phyloP scores from a whole-genome alignment of 345 rosid genomes.

The Lagerstroemia speciosa region DNA sequence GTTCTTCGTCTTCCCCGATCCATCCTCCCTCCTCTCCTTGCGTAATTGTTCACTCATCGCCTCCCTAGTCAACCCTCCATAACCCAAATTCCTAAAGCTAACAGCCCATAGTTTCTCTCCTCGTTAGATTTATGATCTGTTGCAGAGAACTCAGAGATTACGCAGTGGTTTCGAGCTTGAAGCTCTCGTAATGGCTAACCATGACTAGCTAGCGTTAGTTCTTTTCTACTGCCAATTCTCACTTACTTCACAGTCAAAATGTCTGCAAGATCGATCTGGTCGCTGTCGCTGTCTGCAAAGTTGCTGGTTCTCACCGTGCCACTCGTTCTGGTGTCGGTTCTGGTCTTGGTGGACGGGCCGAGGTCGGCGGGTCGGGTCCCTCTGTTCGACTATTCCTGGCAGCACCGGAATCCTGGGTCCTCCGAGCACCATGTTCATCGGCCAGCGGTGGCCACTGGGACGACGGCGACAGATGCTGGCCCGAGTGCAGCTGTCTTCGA shows the following conservation, averaged over 20 bases:
- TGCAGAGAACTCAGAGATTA: too few species aligned
- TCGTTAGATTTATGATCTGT: too few species aligned
- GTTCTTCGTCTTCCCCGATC: background rate
- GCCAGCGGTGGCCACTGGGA: background rate
- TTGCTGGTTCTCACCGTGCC: slow-evolving; percentile 39
- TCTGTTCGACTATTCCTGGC: slow-evolving; percentile 6
- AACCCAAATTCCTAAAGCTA: too few species aligned
- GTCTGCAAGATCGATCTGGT: background rate
- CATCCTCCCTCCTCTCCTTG: background rate
- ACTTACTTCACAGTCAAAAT: background rate
- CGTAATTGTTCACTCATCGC: too few species aligned
- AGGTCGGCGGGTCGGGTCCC: slow-evolving; percentile 8
- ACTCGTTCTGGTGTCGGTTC: slow-evolving; percentile 27
- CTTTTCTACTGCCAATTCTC: too few species aligned
- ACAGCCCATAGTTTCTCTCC: too few species aligned
- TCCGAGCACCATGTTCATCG: background rate
- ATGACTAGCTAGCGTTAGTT: too few species aligned
- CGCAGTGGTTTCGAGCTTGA: too few species aligned
- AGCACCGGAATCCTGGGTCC: background rate
- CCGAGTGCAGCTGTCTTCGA: background rate
- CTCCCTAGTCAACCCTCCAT: too few species aligned
- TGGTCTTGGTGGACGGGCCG: slow-evolving; percentile 28
- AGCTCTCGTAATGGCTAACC: too few species aligned
- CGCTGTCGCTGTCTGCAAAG: slow-evolving; percentile 18
- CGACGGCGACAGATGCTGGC: background rate